Evolutionary conservation across 164 flowering plant species (phyloP).

Genomic region (Nymphaea thermarum): DNA sequence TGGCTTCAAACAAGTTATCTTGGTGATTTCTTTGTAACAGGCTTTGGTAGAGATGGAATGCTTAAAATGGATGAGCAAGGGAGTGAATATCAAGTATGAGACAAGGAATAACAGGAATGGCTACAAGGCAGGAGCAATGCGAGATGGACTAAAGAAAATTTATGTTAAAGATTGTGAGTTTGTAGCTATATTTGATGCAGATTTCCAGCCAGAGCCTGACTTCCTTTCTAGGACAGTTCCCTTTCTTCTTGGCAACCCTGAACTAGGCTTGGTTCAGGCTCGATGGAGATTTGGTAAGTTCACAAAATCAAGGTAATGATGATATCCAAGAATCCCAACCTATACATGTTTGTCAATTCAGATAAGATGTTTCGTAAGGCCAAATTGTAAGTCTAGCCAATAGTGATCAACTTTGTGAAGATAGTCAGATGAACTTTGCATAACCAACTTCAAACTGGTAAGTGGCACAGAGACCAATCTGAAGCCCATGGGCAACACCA

Average conservation of each 20-base stretch:
- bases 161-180: conserved; percentile 49
- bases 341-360: too few relatives aligned
- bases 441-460: too few relatives aligned
- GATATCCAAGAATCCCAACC: too few relatives aligned
- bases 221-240: conserved; percentile 46
- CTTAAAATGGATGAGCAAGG: conserved; percentile 37
- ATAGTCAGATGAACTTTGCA: too few relatives aligned
- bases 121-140: conserved; percentile 62
- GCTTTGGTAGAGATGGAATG: conserved; percentile 52
- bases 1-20: background rate
- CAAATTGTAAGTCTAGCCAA: too few relatives aligned
- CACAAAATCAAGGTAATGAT: background rate
- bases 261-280: conserved; percentile 58
- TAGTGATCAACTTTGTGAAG: too few relatives aligned
- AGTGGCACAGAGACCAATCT: too few relatives aligned
- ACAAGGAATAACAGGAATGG: conserved; percentile 44
- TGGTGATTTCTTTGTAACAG: conserved; percentile 12
- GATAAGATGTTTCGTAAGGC: too few relatives aligned
- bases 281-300: conserved; percentile 55
- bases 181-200: conserved; percentile 57
- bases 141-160: conserved; percentile 32
- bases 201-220: conserved; percentile 58
- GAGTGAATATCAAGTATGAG: conserved; percentile 43
- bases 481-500: too few relatives aligned
- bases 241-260: conserved; percentile 36